Conservation (phyloP, 805 yeast genomes). For the Blastobotrys parvus region DNA sequence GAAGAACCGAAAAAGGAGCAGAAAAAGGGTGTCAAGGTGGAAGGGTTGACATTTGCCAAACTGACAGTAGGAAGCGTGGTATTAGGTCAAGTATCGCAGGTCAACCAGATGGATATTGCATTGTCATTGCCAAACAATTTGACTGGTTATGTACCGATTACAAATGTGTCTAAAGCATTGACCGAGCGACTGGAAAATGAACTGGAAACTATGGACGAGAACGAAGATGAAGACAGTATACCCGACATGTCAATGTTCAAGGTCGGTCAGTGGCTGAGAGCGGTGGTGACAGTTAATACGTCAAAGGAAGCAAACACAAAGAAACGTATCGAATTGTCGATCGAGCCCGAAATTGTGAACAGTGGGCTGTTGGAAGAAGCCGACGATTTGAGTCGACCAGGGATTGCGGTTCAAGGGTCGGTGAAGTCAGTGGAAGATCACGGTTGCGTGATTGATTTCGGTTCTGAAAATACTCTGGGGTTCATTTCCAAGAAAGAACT, state of each 20-base stretch:
- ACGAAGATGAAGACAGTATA: slow-evolving; percentile 30
- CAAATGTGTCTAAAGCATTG: slow-evolving; percentile 59
- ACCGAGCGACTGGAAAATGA: slow-evolving; percentile 45
- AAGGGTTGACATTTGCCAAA: slow-evolving; percentile 52
- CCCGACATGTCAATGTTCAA: slow-evolving; percentile 53
- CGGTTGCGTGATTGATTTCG: slow-evolving; percentile 72
- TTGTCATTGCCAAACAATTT: slow-evolving; percentile 74
- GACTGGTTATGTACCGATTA: slow-evolving; percentile 68
- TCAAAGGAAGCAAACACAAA: slow-evolving; percentile 35
- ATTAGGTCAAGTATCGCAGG: slow-evolving; percentile 63
- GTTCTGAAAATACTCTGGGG: slow-evolving; percentile 47
- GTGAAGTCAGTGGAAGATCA: slow-evolving; percentile 84
- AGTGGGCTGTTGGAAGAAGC: slow-evolving; percentile 33
- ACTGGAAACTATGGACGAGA: slow-evolving; percentile 33
- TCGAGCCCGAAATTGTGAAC: slow-evolving; percentile 72
- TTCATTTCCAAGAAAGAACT: slow-evolving; percentile 70
- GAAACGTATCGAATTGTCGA: slow-evolving; percentile 59
- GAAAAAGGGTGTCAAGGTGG: slow-evolving; percentile 39
- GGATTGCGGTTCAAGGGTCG: slow-evolving; percentile 64
- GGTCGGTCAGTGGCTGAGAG: slow-evolving; percentile 82
- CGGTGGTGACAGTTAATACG: slow-evolving; percentile 54
- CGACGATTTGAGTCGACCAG: slow-evolving; percentile 44
- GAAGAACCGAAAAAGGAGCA: slow-evolving; percentile 22
- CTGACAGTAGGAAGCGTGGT: slow-evolving; percentile 65
- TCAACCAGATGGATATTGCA: slow-evolving; percentile 55